Evolutionary conservation across 345 rosid species (phyloP).

Genomic region (Corchorus capsularis): DNA sequence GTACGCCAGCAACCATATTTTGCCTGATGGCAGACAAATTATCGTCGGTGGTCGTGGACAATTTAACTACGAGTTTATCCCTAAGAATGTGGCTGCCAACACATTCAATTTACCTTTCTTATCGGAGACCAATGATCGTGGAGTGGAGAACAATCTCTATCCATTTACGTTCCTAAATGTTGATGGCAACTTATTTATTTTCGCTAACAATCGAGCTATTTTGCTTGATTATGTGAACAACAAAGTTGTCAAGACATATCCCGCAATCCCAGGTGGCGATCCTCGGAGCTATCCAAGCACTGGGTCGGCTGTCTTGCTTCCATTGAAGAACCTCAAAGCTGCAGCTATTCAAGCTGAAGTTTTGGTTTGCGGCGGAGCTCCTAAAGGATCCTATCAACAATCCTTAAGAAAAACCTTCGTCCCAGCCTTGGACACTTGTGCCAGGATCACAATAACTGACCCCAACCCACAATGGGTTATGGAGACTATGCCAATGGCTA

Average conservation of each 20-base stretch:
- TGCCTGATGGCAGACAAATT: slow-evolving; percentile 71
- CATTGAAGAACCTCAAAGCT: slow-evolving; percentile 55
- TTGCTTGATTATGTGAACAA: slow-evolving; percentile 45
- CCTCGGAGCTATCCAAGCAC: slow-evolving; percentile 81
- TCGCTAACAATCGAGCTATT: slow-evolving; percentile 73
- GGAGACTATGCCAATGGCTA: slow-evolving; percentile 75
- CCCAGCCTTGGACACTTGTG: slow-evolving; percentile 66
- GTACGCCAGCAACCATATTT: slow-evolving; percentile 73
- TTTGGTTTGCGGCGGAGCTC: slow-evolving; percentile 90
- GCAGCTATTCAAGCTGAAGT: slow-evolving; percentile 49
- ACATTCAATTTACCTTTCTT: slow-evolving; percentile 54
- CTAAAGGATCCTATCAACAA: slow-evolving; percentile 51
- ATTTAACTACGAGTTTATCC: slow-evolving; percentile 73
- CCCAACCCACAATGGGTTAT: slow-evolving; percentile 62
- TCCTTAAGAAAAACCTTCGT: slow-evolving; percentile 40
- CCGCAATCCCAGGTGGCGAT: slow-evolving; percentile 67
- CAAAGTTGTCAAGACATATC: slow-evolving; percentile 62
- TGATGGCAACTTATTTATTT: slow-evolving; percentile 71
- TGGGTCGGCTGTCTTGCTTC: slow-evolving; percentile 80
- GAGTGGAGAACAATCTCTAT: slow-evolving; percentile 70
- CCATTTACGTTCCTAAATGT: slow-evolving; percentile 65
- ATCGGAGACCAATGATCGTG: slow-evolving; percentile 50
- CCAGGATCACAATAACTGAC: slow-evolving; percentile 66
- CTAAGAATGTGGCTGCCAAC: slow-evolving; percentile 38
- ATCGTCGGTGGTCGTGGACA: slow-evolving; percentile 68